Evolutionary conservation across 345 rosid species (phyloP).

Genomic region (Dovyalis caffra): DNA sequence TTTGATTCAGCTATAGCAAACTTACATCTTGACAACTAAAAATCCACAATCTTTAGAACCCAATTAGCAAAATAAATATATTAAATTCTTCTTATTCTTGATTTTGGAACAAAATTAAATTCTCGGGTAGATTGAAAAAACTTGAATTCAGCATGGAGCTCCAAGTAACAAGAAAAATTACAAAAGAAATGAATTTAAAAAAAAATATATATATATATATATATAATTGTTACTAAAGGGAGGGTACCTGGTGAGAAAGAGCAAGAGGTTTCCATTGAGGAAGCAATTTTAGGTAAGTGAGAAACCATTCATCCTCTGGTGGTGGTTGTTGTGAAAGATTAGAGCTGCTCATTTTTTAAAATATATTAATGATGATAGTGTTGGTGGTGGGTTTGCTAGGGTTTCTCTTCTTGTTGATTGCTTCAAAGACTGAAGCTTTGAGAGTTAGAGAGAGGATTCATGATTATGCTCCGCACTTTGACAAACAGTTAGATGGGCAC

Average conservation of each 20-base stretch:
- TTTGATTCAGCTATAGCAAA: neutral
- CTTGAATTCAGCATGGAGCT: neutral
- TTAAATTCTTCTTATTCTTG: neutral
- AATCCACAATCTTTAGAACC: neutral
- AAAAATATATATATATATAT: neutral
- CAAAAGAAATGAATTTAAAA: neutral
- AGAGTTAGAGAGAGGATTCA: neutral
- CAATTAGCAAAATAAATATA: neutral
- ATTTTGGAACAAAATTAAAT: neutral
- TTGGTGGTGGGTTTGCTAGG: neutral
- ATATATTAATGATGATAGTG: neutral
- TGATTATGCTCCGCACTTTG: neutral
- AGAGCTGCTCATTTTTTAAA: conserved; percentile 32
- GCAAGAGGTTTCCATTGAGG: conserved; percentile 60
- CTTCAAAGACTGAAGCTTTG: neutral
- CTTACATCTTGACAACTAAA: neutral
- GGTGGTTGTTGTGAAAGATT: conserved; percentile 28
- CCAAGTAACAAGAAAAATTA: neutral
- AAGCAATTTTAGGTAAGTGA: conserved; percentile 40
- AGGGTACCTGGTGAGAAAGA: conserved; percentile 48
- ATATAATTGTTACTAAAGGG: neutral
- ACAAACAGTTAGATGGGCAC: neutral
- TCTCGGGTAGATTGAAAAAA: neutral
- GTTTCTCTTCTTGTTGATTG: neutral
- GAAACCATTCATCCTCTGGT: conserved; percentile 65